Percentiles rank a stretch among this genome's conserved stretches.
Conservation (phyloP, 2,329 filamentous ascomycete species). For the Penicillium sp. region DNA sequence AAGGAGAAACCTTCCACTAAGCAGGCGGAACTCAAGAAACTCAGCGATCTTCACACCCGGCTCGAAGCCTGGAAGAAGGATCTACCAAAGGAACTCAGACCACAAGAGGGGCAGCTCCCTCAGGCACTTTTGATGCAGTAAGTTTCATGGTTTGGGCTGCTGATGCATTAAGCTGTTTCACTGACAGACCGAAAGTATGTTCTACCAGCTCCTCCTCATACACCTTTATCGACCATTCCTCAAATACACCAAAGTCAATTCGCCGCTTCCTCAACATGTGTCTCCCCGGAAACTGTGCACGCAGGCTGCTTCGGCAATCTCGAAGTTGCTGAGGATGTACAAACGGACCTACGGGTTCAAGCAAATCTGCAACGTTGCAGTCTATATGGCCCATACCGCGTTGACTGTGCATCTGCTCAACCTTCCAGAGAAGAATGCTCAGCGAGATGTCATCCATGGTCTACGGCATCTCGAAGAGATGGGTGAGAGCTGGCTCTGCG, state of each 20-base stretch:
- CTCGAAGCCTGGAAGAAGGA: slow-evolving; percentile 82
- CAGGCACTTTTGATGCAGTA: slow-evolving; percentile 80
- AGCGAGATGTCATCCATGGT: slow-evolving; percentile 79
- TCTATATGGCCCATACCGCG: slow-evolving; percentile 90
- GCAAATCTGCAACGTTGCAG: slow-evolving; percentile 91
- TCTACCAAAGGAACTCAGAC: slow-evolving; percentile 75
- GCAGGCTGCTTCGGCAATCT: slow-evolving; percentile 78
- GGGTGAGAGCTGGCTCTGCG: slow-evolving; percentile 86
- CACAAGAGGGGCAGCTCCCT: slow-evolving; percentile 78
- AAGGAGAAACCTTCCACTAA: slow-evolving; percentile 60
- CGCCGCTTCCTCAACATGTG: slow-evolving; percentile 77
- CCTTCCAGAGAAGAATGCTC: slow-evolving; percentile 81
- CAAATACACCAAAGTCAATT: slow-evolving; percentile 72
- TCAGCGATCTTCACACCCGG: slow-evolving; percentile 81
- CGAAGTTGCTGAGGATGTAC: slow-evolving; percentile 87
- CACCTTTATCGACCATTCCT: slow-evolving; percentile 92
- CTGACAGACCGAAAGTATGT: too few species aligned
- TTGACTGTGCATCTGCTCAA: slow-evolving; percentile 93
- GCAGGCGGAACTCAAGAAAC: slow-evolving; percentile 76
- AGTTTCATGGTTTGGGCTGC: too few species aligned
- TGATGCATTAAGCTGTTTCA: too few species aligned
- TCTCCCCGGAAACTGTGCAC: slow-evolving; percentile 87
- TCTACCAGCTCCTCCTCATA: slow-evolving; percentile 90
- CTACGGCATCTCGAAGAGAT: slow-evolving; percentile 91
- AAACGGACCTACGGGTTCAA: slow-evolving; percentile 83